Evolutionary conservation across 2,329 filamentous ascomycete species (phyloP).

Genomic region (Elsinoe perseae): DNA sequence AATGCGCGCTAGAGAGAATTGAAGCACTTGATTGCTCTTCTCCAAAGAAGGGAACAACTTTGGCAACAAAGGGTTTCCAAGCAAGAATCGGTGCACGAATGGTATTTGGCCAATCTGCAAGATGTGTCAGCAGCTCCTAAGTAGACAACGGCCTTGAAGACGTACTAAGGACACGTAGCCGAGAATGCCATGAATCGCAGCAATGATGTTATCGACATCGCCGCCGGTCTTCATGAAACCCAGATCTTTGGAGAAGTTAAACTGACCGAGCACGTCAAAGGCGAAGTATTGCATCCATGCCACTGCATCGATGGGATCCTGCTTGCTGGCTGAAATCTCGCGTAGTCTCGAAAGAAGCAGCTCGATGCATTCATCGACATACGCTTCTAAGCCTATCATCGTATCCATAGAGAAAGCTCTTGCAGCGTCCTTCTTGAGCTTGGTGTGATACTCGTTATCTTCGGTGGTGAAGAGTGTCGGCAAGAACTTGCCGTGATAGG

Average conservation of each 20-base stretch:
- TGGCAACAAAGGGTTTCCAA: constrained; percentile 23
- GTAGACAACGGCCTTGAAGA: not conserved
- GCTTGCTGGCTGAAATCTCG: constrained; percentile 20
- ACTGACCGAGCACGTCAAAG: constrained; percentile 36
- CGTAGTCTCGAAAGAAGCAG: constrained; percentile 24
- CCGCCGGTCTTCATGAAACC: constrained; percentile 37
- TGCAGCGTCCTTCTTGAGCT: constrained; percentile 34
- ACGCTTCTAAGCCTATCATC: constrained; percentile 30
- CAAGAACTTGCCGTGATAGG: constrained; percentile 22
- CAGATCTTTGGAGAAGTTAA: constrained; percentile 36
- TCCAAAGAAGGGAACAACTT: constrained; percentile 31
- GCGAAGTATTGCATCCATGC: constrained; percentile 32
- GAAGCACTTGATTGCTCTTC: constrained; percentile 29
- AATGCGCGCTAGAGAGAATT: constrained; percentile 30
- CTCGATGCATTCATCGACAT: constrained; percentile 23
- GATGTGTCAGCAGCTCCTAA: constrained; percentile 7
- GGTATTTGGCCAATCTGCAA: constrained; percentile 5
- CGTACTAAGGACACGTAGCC: constrained; percentile 13
- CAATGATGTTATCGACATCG: constrained; percentile 34
- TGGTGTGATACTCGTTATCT: constrained; percentile 35
- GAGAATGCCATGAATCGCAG: constrained; percentile 24
- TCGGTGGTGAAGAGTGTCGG: constrained; percentile 31
- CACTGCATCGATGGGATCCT: constrained; percentile 24
- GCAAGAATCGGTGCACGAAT: constrained; percentile 11
- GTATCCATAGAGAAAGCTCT: constrained; percentile 37